Percentiles rank a stretch among this genome's conserved stretches.
phyloP scores from a whole-genome alignment of 192 early-diverging fungal species.

The Backusella liffmaniae region DNA sequence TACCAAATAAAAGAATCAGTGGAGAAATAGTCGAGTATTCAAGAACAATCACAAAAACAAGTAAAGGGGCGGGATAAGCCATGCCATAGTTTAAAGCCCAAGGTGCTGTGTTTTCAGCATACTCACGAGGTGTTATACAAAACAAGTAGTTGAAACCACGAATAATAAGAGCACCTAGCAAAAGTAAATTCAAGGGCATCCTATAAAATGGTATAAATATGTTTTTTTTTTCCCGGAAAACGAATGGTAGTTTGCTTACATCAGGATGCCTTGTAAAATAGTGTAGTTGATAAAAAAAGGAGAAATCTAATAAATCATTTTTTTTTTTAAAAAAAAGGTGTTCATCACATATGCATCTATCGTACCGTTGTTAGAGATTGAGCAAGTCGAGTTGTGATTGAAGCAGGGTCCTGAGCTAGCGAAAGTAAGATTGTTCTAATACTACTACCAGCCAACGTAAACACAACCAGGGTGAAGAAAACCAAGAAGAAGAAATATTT shows the following conservation, averaged over 20 bases:
- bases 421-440: constrained; percentile 53
- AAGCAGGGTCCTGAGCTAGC: constrained; percentile 55
- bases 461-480: constrained; percentile 72
- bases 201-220: background rate
- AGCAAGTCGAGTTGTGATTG: constrained; percentile 58
- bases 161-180: constrained; percentile 56
- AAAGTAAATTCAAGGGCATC: constrained; percentile 63
- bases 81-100: constrained; percentile 64
- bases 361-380: constrained; percentile 54
- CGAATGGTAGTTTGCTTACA: constrained; percentile 21
- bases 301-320: constrained; percentile 46
- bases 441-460: constrained; percentile 63
- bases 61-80: constrained; percentile 60
- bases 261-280: constrained; percentile 66
- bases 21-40: constrained; percentile 72
- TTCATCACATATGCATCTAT: background rate
- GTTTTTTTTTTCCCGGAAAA: background rate
- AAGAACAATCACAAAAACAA: constrained; percentile 68
- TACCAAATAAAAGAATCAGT: constrained; percentile 64
- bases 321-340: background rate
- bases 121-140: constrained; percentile 73
- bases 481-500: constrained; percentile 72
- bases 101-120: constrained; percentile 65
- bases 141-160: constrained; percentile 52
- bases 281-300: constrained; percentile 79